These are phyloP conservation scores for Berberis vulgaris DNA, from an alignment of 164 flowering plant species.

Conservation along the genomic window DNA sequence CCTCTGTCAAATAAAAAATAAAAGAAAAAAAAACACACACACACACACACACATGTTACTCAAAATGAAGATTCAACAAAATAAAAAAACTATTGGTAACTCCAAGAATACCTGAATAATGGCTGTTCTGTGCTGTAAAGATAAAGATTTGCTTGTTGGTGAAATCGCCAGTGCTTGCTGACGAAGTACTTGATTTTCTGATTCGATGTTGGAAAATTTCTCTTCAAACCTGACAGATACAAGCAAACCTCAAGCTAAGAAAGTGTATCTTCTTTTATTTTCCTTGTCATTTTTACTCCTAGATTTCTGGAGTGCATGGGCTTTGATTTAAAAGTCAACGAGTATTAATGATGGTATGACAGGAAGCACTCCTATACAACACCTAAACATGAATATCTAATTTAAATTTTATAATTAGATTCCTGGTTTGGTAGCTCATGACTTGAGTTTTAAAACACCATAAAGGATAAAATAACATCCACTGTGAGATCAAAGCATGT, in stretches of 20 bases:
- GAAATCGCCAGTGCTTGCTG: constrained; percentile 90
- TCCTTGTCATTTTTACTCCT: no score
- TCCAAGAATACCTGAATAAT: constrained; percentile 51
- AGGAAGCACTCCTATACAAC: no score
- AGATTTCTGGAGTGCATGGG: no score
- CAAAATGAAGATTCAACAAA: not conserved
- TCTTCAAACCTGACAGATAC: constrained; percentile 69
- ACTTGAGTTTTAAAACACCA: no score
- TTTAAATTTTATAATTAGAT: no score
- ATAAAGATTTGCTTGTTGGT: constrained; percentile 68
- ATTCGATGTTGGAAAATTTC: constrained; percentile 76
- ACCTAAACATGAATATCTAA: no score
- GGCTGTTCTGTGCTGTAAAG: constrained; percentile 51
- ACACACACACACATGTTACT: not conserved
- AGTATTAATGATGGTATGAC: no score
- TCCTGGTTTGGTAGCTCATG: no score
- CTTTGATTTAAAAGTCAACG: no score
- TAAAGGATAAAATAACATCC: no score
- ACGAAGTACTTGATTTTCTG: constrained; percentile 96
- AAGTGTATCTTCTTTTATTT: no score
- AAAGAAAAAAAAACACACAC: not conserved
- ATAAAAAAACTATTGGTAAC: not conserved
- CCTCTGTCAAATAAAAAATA: constrained; percentile 43
- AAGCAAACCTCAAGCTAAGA: not conserved
- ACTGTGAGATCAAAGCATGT: no score